Evolutionary conservation across 805 yeast genomes (phyloP).

Genomic region (Tetrapisispora nanseiensis): DNA sequence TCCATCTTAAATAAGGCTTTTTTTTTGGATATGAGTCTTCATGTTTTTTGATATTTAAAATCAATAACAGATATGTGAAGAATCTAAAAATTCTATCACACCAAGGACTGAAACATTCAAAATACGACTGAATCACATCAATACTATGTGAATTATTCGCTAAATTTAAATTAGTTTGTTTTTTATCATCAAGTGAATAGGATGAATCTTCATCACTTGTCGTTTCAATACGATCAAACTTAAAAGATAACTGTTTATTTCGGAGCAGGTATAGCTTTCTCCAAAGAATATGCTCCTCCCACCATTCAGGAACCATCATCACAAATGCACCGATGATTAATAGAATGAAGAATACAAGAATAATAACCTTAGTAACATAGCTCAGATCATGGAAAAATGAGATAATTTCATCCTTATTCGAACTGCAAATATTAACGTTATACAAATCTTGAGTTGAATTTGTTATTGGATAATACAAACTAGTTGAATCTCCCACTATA

Average conservation of each 20-base stretch:
- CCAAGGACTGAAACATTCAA: slow-evolving; percentile 17
- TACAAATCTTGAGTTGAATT: too few species aligned
- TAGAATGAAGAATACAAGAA: slow-evolving; percentile 33
- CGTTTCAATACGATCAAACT: neutral
- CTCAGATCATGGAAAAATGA: slow-evolving; percentile 30
- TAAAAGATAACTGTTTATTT: neutral
- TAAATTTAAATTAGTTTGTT: neutral
- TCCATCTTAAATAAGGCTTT: slow-evolving; percentile 28
- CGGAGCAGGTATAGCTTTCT: slow-evolving; percentile 22
- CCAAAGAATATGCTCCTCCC: slow-evolving; percentile 42
- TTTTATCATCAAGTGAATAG: neutral
- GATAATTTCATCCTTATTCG: slow-evolving; percentile 32
- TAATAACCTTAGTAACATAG: slow-evolving; percentile 27
- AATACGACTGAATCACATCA: slow-evolving; percentile 16
- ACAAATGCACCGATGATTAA: slow-evolving; percentile 35
- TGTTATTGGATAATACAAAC: too few species aligned
- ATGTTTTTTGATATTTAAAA: neutral
- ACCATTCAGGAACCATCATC: slow-evolving; percentile 35
- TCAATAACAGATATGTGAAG: slow-evolving; percentile 1
- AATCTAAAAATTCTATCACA: slow-evolving; percentile 8
- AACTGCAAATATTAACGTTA: slow-evolving; percentile 32
- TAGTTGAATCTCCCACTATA: slow-evolving; percentile 11
- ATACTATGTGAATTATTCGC: neutral
- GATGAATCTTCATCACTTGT: slow-evolving; percentile 2
- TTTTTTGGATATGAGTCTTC: neutral